Conservation (phyloP, 352 stramenopile genomes). For the Globisporangium viniferum region DNA sequence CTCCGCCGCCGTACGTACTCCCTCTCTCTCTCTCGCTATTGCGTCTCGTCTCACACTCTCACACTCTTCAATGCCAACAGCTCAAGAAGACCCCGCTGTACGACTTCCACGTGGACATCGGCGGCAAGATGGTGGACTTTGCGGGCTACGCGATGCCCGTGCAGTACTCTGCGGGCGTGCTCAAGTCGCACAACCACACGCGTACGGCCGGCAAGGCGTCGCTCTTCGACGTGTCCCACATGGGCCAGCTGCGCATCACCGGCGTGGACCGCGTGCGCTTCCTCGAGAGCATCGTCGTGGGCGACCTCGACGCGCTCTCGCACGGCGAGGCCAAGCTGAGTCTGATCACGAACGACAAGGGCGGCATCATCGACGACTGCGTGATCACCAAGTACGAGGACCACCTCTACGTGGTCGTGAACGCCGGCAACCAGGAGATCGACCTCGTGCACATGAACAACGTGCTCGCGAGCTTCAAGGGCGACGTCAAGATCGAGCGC, state of each 20-base stretch:
- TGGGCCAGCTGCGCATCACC: constrained; percentile 94
- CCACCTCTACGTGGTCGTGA: constrained; percentile 95
- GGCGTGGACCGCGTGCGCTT: constrained; percentile 94
- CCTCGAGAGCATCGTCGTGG: constrained; percentile 95
- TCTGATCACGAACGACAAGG: constrained; percentile 95
- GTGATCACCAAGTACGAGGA: constrained; percentile 96
- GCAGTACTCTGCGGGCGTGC: constrained; percentile 95
- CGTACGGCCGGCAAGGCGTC: constrained; percentile 66
- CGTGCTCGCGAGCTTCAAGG: constrained; percentile 78
- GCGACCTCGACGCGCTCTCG: constrained; percentile 89
- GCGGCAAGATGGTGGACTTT: constrained; percentile 94
- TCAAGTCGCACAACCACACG: constrained; percentile 92
- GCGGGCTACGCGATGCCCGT: constrained; percentile 97
- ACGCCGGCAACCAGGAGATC: constrained; percentile 96
- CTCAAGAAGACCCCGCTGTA: constrained; percentile 82
- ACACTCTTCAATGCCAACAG: constrained; percentile 13
- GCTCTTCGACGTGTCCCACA: constrained; percentile 99
- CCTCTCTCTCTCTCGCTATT: background rate
- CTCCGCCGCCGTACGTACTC: constrained; percentile 2
- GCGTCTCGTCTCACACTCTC: background rate
- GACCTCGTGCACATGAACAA: constrained; percentile 94
- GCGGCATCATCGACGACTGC: constrained; percentile 98
- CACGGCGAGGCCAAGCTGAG: constrained; percentile 90
- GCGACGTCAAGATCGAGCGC: constrained; percentile 94
- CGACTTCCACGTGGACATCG: constrained; percentile 69